Conservation (phyloP, 108 stramenopile species). For the Skeletonema marinoi region DNA sequence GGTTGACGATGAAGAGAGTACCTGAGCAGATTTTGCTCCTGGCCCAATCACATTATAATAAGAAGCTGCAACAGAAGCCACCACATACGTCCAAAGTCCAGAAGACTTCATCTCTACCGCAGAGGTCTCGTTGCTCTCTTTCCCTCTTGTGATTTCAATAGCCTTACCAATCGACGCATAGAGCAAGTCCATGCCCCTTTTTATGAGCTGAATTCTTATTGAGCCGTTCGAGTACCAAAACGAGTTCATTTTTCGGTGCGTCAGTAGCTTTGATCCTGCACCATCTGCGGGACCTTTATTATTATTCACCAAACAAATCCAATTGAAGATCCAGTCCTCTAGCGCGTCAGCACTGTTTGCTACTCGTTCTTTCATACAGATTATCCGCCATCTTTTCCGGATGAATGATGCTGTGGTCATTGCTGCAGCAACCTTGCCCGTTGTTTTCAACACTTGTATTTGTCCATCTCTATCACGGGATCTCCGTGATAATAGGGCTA, state of each 20-base stretch:
- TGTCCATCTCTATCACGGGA: conserved; percentile 5
- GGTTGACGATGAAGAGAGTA: conserved; percentile 41
- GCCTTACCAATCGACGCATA: conserved; percentile 84
- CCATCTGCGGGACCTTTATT: conserved; percentile 10
- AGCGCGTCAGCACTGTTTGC: conserved; percentile 46
- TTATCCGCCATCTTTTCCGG: conserved; percentile 39
- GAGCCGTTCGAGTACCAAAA: conserved; percentile 81
- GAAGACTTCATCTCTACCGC: conserved; percentile 32
- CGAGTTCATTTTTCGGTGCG: conserved; percentile 47
- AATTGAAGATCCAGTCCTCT: conserved; percentile 62
- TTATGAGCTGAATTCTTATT: conserved; percentile 73
- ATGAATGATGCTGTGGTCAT: conserved; percentile 19
- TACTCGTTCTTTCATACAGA: conserved; percentile 67
- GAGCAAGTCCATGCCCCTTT: conserved; percentile 79
- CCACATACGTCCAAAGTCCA: conserved; percentile 52
- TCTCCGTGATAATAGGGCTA: neutral
- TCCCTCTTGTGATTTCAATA: conserved; percentile 55
- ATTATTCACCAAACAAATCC: conserved; percentile 39
- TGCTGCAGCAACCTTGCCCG: conserved; percentile 26
- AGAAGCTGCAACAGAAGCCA: conserved; percentile 72
- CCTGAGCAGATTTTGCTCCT: conserved; percentile 50
- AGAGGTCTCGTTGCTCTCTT: conserved; percentile 15
- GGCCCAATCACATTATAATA: conserved; percentile 81
- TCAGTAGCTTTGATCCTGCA: conserved; percentile 16
- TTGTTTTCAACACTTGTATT: conserved; percentile 17